phyloP scores from a whole-genome alignment of 2,329 filamentous ascomycete species.

The Neonectria coccinea region DNA sequence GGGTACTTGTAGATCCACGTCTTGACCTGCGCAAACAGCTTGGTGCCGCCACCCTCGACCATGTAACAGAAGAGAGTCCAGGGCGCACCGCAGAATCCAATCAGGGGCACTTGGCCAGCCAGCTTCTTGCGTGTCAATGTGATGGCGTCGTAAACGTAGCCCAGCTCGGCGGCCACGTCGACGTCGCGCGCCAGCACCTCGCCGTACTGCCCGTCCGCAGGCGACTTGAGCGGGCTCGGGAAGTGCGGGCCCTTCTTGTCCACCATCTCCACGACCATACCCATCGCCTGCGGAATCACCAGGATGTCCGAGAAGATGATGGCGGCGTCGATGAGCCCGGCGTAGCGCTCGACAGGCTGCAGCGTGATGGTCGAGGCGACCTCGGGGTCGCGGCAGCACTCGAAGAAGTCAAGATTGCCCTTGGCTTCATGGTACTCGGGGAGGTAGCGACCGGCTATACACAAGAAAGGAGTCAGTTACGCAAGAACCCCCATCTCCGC shows the following conservation, averaged over 20 bases:
- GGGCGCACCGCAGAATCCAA: slow-evolving; percentile 96
- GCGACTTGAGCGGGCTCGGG: slow-evolving; percentile 82
- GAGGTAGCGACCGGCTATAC: slow-evolving; percentile 89
- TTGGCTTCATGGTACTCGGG: slow-evolving; percentile 98
- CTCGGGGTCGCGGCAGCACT: slow-evolving; percentile 93
- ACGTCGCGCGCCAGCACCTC: slow-evolving; percentile 81
- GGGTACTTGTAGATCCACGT: slow-evolving; percentile 96
- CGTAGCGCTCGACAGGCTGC: slow-evolving; percentile 93
- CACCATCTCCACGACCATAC: slow-evolving; percentile 98
- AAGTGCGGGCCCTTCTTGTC: slow-evolving; percentile 98
- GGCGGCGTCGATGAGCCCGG: slow-evolving; percentile 90
- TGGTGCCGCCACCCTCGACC: slow-evolving; percentile 97
- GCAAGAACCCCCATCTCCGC: not conserved
- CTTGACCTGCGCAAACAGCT: slow-evolving; percentile 94
- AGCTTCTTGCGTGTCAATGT: slow-evolving; percentile 91
- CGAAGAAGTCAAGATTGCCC: slow-evolving; percentile 92
- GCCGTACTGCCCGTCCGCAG: slow-evolving; percentile 85
- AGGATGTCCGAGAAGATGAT: slow-evolving; percentile 99
- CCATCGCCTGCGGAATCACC: slow-evolving; percentile 97
- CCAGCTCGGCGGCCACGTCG: slow-evolving; percentile 85
- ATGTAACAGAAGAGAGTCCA: slow-evolving; percentile 99
- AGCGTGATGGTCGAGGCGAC: slow-evolving; percentile 93
- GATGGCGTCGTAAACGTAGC: slow-evolving; percentile 96
- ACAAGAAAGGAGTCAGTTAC: slow-evolving; percentile 22
- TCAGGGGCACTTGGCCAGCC: slow-evolving; percentile 87